Base-by-base conservation (phyloP, 495 filamentous ascomycete species). In the Pyrenula aspistea region DNA sequence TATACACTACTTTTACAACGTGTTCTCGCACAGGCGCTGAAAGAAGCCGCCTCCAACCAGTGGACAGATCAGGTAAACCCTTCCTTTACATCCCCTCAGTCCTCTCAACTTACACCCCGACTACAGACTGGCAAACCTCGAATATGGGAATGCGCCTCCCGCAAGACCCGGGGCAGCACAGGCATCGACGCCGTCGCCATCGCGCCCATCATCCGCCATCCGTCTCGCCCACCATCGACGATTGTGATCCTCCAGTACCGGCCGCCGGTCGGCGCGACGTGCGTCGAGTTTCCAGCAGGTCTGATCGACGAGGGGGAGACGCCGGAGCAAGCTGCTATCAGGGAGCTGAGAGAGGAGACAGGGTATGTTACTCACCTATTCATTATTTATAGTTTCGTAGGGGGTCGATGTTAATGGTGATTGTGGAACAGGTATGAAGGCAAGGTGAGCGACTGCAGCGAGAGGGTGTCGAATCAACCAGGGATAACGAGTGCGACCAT, bases 301-400 rank as follows among this genome's bases (percentile, higher is more conserved):
- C 70, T 96, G 10, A 81, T 95, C 12, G 91, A 96, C 69, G 84
- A 82, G 8, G 83, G 80, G 24, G 91, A 96, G 67, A 87, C 82
- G 0, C 80, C 85, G 0, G 86, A 91, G 62, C 68, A 87, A 58
- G 86, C 86, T 55, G 91, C 91, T 8, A 77, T 95, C 12, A 76
- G 91, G n/a, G 91, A 96, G 65, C 75, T 98, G 58, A 89, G 82
- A 61, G 93, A 98, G 69, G 93, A 98, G 70, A 96, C 93, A 0
- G 93, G 93, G 2, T 96, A 93, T 66, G 79, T 89, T 25, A 8
- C 15, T n/a, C n/a, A n/a, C n/a, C n/a, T n/a, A n/a, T n/a, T n/a
- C n/a, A n/a, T n/a, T n/a, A n/a, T n/a, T n/a, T n/a, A n/a, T n/a
- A n/a, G n/a, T n/a, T n/a, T n/a, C n/a, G n/a, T n/a, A n/a, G n/a